Evolutionary conservation across 371 early-diverging fungal species (phyloP), one percentile per base, ranked within the genome.

Genomic region (Neoconidiobolus thromboides): DNA sequence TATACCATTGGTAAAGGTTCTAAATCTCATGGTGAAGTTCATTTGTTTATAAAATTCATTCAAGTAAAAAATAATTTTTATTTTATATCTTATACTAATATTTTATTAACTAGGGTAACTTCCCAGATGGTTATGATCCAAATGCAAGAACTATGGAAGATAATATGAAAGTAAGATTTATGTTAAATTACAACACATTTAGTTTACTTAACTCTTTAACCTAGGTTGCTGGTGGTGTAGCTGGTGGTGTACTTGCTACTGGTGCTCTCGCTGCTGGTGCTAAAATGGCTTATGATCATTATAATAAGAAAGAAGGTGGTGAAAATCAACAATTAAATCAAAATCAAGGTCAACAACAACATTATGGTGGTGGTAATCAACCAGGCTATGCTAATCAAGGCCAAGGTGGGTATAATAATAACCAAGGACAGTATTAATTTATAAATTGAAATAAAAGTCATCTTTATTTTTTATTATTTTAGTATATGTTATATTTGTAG

Each of bases 381-480:
- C 47, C 2, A 3, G 44, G 48, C 2, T 50, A 50, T 36, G 58
- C 46, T 58, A 43, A 58, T 44, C 56, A 57, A 52, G 57, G 61
- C 56, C 58, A 64, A n/a, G 68, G 68, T 44, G 59, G 62, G 26
- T 26, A 26, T 26, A 26, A 26, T 26, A 26, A 26, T 26, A 26
- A 26, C 26, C 26, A 26, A 26, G 26, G 26, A 26, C 26, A 26
- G 0, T 26, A 26, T 26, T 26, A 26, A 26, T 26, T 26, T 26
- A 26, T 26, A 26, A 26, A 26, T 26, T 26, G 26, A 26, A 26
- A 26, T 26, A 26, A 26, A 26, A 26, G 26, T 26, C 26, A 26
- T 26, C 26, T 26, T 26, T 26, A 26, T 26, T 26, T 26, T 26
- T 26, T 26, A 26, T 26, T 26, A 26, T 26, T 26, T 26, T 26